Evolutionary conservation across 371 early-diverging fungal genomes (phyloP).

Genomic region (Entomophthora muscae): DNA sequence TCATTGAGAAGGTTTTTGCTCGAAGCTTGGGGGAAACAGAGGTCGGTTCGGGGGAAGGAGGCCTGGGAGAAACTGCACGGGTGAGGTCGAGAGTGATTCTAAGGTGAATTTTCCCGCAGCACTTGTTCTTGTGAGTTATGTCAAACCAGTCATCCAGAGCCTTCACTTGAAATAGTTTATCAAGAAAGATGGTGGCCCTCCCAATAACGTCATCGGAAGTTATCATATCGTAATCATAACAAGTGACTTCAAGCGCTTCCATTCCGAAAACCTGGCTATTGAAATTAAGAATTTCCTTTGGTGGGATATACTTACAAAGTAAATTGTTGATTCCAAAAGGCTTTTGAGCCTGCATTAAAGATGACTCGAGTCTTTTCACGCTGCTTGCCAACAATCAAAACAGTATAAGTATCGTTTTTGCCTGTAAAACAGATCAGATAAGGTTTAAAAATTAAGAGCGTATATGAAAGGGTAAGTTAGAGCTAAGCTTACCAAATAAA

Average conservation of each 20-base stretch:
- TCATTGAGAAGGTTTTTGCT: no score
- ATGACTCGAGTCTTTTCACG: neutral
- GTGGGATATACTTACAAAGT: neutral
- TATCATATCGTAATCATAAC: constrained; percentile 3
- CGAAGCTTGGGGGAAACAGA: no score
- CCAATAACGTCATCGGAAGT: neutral
- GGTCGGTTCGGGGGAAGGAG: no score
- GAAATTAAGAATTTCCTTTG: neutral
- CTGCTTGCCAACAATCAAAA: neutral
- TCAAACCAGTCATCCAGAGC: neutral
- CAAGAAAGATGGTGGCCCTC: neutral
- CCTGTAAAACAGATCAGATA: neutral
- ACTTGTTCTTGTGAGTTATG: constrained; percentile 1
- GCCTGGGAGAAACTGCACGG: no score
- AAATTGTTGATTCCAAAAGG: constrained; percentile 7
- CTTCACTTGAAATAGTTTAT: neutral
- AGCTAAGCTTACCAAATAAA: constrained; percentile 5
- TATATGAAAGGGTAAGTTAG: neutral
- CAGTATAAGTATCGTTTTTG: constrained; percentile 3
- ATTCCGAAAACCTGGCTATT: neutral
- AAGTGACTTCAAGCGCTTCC: neutral
- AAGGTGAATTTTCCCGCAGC: constrained; percentile 1
- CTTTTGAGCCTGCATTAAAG: neutral
- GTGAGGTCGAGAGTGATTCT: neutral
- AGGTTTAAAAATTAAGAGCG: neutral